These are phyloP conservation scores for Salvia splendens DNA, from an alignment of 257 asterid genomes.

Conservation along the genomic window DNA sequence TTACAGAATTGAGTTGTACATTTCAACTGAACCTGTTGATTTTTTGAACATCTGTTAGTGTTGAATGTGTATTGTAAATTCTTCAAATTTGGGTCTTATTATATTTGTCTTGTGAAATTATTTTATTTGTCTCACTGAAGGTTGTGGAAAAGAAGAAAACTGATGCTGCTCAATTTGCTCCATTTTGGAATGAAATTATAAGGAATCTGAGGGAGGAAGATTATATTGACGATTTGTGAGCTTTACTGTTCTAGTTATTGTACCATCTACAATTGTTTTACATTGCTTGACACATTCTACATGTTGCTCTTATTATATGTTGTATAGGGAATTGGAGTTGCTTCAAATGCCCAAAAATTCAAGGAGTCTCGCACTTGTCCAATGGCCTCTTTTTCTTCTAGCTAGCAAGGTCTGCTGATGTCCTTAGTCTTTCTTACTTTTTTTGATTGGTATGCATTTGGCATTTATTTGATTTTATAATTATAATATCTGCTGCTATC, in stretches of 20 bases:
- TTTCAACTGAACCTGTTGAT: not conserved
- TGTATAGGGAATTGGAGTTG: conserved; percentile 85
- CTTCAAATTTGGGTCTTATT: not conserved
- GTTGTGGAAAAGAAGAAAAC: conserved; percentile 57
- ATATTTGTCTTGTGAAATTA: conserved; percentile 22
- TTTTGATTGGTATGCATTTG: conserved; percentile 21
- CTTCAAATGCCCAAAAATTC: conserved; percentile 88
- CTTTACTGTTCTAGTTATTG: conserved; percentile 26
- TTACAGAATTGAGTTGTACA: not conserved
- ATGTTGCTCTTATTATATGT: conserved; percentile 31
- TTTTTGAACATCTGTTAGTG: conserved; percentile 11
- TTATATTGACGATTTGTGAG: conserved; percentile 76
- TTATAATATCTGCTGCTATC: conserved; percentile 10
- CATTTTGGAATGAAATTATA: conserved; percentile 94
- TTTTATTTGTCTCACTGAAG: conserved; percentile 45
- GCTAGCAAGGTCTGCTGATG: conserved; percentile 80
- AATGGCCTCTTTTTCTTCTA: conserved; percentile 97
- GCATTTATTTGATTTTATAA: conserved; percentile 22
- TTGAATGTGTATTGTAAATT: not conserved
- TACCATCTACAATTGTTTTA: conserved; percentile 20
- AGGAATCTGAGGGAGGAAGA: conserved; percentile 94
- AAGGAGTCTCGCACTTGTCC: conserved; percentile 68
- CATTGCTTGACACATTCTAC: conserved; percentile 20
- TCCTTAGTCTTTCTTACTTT: conserved; percentile 20
- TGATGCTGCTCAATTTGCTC: conserved; percentile 91